Percentiles rank a stretch among this genome's conserved stretches.
phyloP scores from a whole-genome alignment of 176 grass and related monocot species.

The Tuctoria greenei region DNA sequence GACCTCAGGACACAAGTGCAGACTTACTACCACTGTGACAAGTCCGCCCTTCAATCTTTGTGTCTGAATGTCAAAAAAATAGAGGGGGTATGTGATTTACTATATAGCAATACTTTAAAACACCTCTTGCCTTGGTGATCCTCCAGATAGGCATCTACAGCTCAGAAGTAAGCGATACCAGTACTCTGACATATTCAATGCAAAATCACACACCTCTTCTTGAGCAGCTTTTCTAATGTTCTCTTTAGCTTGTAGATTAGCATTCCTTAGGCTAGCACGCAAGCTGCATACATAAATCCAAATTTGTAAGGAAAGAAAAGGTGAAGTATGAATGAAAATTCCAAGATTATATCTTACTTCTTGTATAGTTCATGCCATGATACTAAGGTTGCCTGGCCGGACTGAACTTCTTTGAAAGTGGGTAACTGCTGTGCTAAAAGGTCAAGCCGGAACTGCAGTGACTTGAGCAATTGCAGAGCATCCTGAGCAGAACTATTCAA shows the following conservation, averaged over 20 bases:
- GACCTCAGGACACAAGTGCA: no score
- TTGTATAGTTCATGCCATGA: conserved; percentile 80
- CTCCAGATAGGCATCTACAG: neutral
- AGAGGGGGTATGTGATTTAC: no score
- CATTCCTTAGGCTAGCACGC: conserved; percentile 56
- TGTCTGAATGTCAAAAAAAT: no score
- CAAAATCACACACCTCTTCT: conserved; percentile 55
- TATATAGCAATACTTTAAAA: no score
- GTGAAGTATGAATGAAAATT: neutral
- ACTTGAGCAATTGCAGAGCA: conserved; percentile 63
- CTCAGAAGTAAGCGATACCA: conserved; percentile 1
- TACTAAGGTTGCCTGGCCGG: conserved; percentile 49
- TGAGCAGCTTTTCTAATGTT: conserved; percentile 81
- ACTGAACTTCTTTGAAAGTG: conserved; percentile 68
- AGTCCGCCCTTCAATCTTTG: no score
- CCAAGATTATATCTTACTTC: conserved; percentile 36
- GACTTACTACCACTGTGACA: no score
- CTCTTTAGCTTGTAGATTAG: conserved; percentile 79
- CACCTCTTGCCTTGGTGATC: no score
- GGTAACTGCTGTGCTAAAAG: conserved; percentile 74
- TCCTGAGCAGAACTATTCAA: conserved; percentile 75
- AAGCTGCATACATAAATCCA: conserved; percentile 42
- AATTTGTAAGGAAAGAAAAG: neutral
- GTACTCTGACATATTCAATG: neutral
- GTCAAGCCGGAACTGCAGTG: conserved; percentile 73